Base-by-base conservation (phyloP, 306 rosid genomes). In the Fagus crenata region DNA sequence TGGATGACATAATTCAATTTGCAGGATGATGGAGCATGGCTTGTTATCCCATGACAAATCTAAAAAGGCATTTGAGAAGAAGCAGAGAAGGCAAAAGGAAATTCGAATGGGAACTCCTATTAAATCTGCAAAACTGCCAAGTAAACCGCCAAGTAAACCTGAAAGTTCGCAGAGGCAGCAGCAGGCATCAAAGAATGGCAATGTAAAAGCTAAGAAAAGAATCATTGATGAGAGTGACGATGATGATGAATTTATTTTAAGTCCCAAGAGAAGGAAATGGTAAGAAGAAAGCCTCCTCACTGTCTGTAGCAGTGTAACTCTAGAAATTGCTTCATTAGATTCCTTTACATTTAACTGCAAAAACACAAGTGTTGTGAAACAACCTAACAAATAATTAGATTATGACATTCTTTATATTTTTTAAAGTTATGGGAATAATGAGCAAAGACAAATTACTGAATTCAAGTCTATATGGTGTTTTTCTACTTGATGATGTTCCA, bases 21-120 rank as follows among this genome's bases (percentile, higher is more conserved):
- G 67, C 80, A 95, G 99, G 99, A 89, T 95, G 89, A 92, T 92
- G 99, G 99, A 95, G 67, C 97, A 95, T 77, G 99, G 99, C 63
- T 53, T 95, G 83, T 51, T 95, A 76, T 85, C 97, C 54, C 88
- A 86, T 59, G 97, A 92, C 67, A 89, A 79, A 86, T 87, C 99
- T 15, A 92, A 86, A 86, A 92, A 42, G 80, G 97, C 97, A 13
- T 85, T 79, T 49, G 99, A 95, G 82, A 92, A 82, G 86, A 95
- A 90, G 87, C 91, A 87, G 84, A 89, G 96, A 83, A 89, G 80
- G 81, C 97, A 95, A 77, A 95, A 92, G 89, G 96, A 89, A 76
- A 77, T 87, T 46, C 81, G 97, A 54, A 74, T 73, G 17, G 96
- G 97, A 80, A 95, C 93, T 82, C 97, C 99, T 6, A 68, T 76